Conservation (phyloP, 768 basidiomycete species). For the Mrakia frigida region DNA sequence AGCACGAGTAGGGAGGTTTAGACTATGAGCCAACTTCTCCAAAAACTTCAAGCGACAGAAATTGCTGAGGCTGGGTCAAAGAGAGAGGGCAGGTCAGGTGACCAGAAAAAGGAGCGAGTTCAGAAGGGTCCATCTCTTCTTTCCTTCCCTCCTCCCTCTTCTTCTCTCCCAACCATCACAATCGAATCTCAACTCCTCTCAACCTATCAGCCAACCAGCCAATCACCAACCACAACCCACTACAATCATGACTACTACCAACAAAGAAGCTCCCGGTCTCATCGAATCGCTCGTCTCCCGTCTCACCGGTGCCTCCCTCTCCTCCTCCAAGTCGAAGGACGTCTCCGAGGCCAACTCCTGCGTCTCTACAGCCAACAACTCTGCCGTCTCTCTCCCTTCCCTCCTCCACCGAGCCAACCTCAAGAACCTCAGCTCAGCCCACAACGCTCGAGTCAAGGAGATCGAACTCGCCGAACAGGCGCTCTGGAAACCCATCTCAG, state of each 20-base stretch:
- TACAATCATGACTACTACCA: background rate
- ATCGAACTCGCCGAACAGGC: constrained; percentile 10
- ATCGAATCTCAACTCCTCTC: background rate
- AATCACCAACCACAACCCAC: background rate
- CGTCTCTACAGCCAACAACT: background rate
- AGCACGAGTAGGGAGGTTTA: too few relatives aligned
- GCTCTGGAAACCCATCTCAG: constrained; percentile 3
- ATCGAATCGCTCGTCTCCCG: background rate
- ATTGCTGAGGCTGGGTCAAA: too few relatives aligned
- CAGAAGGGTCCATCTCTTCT: too few relatives aligned
- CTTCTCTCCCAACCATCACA: background rate
- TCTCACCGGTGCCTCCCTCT: background rate
- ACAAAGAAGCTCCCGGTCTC: background rate
- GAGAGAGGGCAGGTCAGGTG: too few relatives aligned
- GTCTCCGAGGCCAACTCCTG: background rate
- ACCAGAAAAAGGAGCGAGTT: too few relatives aligned
- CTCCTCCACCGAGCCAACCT: constrained; percentile 1
- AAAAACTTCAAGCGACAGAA: too few relatives aligned
- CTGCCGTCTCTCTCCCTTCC: background rate
- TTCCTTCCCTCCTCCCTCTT: background rate
- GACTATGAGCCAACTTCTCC: too few relatives aligned
- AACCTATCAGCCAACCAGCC: too few relatives aligned
- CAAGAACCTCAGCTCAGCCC: background rate
- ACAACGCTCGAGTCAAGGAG: constrained; percentile 9
- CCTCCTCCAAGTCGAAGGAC: background rate